Evolutionary conservation across 2,329 filamentous ascomycete genomes (phyloP).

Genomic region (Mycocentrospora acerina): DNA sequence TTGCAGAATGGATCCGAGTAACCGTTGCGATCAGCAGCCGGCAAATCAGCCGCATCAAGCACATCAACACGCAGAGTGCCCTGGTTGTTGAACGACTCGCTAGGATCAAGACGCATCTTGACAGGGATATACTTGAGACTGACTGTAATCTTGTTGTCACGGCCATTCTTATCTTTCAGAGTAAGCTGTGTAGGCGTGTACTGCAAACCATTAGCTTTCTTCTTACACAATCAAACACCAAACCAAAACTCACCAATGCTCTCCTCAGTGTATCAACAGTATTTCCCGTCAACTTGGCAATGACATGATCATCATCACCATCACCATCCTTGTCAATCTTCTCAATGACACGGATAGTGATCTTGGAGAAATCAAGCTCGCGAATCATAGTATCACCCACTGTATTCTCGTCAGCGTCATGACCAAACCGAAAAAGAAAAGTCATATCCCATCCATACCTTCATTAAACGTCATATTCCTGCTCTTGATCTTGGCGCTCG

Average conservation of each 20-base stretch:
- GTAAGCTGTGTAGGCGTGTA: slow-evolving; percentile 86
- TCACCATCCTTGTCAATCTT: slow-evolving; percentile 73
- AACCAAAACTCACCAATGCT: slow-evolving; percentile 65
- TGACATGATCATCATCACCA: slow-evolving; percentile 68
- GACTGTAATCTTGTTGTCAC: slow-evolving; percentile 78
- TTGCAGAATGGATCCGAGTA: slow-evolving; percentile 97
- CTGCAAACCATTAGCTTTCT: slow-evolving; percentile 46
- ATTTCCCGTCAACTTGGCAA: slow-evolving; percentile 81
- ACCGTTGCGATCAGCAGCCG: slow-evolving; percentile 90
- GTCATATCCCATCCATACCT: too few relatives aligned
- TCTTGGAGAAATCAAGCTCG: slow-evolving; percentile 92
- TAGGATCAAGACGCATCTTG: slow-evolving; percentile 89
- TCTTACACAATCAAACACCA: too few relatives aligned
- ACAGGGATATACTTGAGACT: slow-evolving; percentile 94
- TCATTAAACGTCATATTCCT: slow-evolving; percentile 78
- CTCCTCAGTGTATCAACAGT: slow-evolving; percentile 87
- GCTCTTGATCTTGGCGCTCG: slow-evolving; percentile 72
- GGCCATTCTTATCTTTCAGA: slow-evolving; percentile 76
- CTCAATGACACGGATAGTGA: slow-evolving; percentile 84
- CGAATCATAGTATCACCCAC: slow-evolving; percentile 92
- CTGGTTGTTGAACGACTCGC: slow-evolving; percentile 99
- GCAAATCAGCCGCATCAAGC: slow-evolving; percentile 82
- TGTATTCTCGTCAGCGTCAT: slow-evolving; percentile 33
- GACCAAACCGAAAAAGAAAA: too few relatives aligned
- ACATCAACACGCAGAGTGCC: slow-evolving; percentile 92